These are phyloP conservation scores for Triglochin maritima DNA, from an alignment of 106 monocot species.

Conservation along the genomic window DNA sequence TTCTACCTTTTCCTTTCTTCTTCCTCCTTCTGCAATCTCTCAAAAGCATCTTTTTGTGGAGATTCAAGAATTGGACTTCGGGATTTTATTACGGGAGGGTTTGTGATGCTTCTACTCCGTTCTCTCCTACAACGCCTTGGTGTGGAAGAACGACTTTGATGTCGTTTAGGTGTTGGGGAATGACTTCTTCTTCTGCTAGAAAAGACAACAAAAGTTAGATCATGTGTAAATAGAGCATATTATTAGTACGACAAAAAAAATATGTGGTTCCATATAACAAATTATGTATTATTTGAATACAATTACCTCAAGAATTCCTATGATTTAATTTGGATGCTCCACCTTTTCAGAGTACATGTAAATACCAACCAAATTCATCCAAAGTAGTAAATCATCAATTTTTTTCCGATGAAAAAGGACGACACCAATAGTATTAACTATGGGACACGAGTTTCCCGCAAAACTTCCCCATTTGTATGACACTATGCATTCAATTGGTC, in stretches of 20 bases:
- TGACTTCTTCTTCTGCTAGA: slow-evolving; percentile 63
- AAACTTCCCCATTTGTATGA: too few relatives aligned
- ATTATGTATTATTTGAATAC: not conserved
- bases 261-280: too few relatives aligned
- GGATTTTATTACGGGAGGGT: slow-evolving; percentile 33
- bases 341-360: slow-evolving; percentile 30
- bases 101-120: slow-evolving; percentile 34
- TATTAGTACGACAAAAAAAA: not conserved
- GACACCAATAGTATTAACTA: too few relatives aligned
- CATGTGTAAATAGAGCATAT: not conserved
- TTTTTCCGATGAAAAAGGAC: too few relatives aligned
- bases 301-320: slow-evolving; percentile 43
- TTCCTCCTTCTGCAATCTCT: slow-evolving; percentile 43
- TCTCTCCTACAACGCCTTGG: slow-evolving; percentile 26
- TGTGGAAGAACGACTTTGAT: too few relatives aligned
- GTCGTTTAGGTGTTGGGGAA: slow-evolving; percentile 51
- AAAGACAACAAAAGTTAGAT: slow-evolving; percentile 1
- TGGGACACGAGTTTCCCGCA: too few relatives aligned
- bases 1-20: slow-evolving; percentile 68
- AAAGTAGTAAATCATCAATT: slow-evolving; percentile 5
- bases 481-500: too few relatives aligned
- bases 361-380: slow-evolving; percentile 22
- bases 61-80: slow-evolving; percentile 31
- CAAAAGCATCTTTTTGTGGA: slow-evolving; percentile 29
- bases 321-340: slow-evolving; percentile 41